Conservation (phyloP, 1,139 yeast species). For the Hyphopichia burtonii region DNA sequence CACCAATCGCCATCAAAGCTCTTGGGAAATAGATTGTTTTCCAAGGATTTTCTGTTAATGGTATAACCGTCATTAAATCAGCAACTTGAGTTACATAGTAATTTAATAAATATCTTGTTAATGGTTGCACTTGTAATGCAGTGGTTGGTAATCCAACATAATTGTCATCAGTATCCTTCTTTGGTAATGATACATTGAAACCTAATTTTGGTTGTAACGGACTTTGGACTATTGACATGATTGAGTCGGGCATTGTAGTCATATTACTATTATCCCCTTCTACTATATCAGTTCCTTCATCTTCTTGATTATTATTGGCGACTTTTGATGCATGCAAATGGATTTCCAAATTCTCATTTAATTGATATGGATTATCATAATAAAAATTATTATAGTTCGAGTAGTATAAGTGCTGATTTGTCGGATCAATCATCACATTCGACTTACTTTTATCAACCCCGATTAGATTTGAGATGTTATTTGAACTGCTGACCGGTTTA, state of each 20-base stretch:
- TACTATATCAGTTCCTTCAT: conserved; percentile 33
- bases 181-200: conserved; percentile 33
- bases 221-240: conserved; percentile 49
- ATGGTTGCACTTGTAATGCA: conserved; percentile 63
- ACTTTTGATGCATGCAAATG: conserved; percentile 41
- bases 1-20: conserved; percentile 80
- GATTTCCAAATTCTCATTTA: conserved; percentile 42
- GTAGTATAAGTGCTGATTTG: conserved; percentile 36
- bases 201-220: conserved; percentile 46
- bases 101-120: conserved; percentile 66
- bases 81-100: conserved; percentile 81
- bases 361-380: conserved; percentile 44
- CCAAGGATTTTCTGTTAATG: conserved; percentile 84
- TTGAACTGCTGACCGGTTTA: neutral
- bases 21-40: conserved; percentile 79
- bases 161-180: neutral
- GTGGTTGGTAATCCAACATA: conserved; percentile 51
- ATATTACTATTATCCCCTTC: conserved; percentile 34
- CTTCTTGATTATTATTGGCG: conserved; percentile 22
- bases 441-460: conserved; percentile 16
- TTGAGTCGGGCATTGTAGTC: conserved; percentile 42
- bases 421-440: conserved; percentile 30
- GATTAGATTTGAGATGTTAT: conserved; percentile 19
- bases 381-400: conserved; percentile 43
- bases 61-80: conserved; percentile 84